Conservation (phyloP, 176 grass and related monocot species). For the Avena eriantha region DNA sequence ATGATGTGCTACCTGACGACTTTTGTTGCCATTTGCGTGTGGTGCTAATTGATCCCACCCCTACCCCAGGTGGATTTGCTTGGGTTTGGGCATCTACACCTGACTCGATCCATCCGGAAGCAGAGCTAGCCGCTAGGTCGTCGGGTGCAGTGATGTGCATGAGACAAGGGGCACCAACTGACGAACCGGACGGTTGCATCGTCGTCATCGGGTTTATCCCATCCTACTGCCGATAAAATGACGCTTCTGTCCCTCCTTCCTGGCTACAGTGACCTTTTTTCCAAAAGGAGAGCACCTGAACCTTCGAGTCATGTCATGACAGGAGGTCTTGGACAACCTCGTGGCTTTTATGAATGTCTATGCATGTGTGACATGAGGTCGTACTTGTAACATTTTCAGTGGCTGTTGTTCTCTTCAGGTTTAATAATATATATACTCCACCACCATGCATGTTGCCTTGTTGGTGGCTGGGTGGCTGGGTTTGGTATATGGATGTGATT, state of each 20-base stretch:
- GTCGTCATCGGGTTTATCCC: not conserved
- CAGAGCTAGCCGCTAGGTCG: not conserved
- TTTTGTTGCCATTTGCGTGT: not conserved
- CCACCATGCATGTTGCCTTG: conserved; percentile 22
- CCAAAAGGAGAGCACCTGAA: conserved; percentile 16
- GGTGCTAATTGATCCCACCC: not conserved
- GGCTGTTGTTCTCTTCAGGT: conserved; percentile 30
- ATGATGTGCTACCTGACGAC: no score
- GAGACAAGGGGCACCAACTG: not conserved
- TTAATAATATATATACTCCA: conserved; percentile 24
- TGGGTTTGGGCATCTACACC: not conserved
- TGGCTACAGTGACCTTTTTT: not conserved
- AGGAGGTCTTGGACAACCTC: conserved; percentile 26
- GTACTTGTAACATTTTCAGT: not conserved
- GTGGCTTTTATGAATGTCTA: conserved; percentile 17
- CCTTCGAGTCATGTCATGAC: not conserved
- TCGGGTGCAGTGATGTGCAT: not conserved
- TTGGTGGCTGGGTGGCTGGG: not conserved
- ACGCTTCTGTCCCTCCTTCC: not conserved
- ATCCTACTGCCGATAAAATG: not conserved
- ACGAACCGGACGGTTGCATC: not conserved
- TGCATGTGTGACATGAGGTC: not conserved
- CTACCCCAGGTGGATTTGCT: not conserved
- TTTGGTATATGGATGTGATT: not conserved
- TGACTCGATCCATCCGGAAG: not conserved